Base-by-base conservation (phyloP, 306 rosid species). In the Quercus aquifolioides region DNA sequence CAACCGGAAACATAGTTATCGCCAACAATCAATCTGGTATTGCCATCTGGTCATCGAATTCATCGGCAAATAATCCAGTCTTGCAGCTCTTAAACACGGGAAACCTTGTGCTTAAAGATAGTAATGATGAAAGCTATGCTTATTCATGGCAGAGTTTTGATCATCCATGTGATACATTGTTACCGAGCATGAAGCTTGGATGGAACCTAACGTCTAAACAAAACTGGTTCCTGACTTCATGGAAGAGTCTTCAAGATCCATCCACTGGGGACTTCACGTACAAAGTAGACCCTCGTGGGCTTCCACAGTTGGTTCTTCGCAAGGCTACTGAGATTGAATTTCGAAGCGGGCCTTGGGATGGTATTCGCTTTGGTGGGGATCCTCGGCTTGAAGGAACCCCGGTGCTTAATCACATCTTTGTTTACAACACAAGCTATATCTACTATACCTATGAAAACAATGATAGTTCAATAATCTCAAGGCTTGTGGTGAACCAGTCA, bases 341-440 rank as follows among this genome's bases (percentile, higher is more conserved):
- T 75, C 74, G 89, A 65, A 83, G 90, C 63, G 86, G 87, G 56
- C 87, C 90, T 6, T 89, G 92, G 89, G 76, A 74, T 76, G 87
- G 76, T 2, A 43, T 73, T 19, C 84, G 77, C 31, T 86, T 84
- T 41, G 86, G 80, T 58, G 85, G 78, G 58, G 76, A n/a, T 2
- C 71, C 72, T 35, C 76, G 1, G 67, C 57, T 80, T 73, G 76
- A 13, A 78, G 71, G 31, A 38, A 84, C 82, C 55, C 78, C 88
- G 0, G 54, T 86, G 52, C 84, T 85, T 77, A 71, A 57, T 28
- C 90, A 84, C 0, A 41, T 55, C 4, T 88, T 88, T 74, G 83
- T 80, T 31, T 80, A 71, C 23, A 73, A 82, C 74, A 55, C 84
- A 31, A 70, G 33, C 70, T 80, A 80, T 75, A 83, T 86, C 9